Evolutionary conservation across 495 filamentous ascomycete genomes (phyloP).

Genomic region (Lasiosphaeria hispida): DNA sequence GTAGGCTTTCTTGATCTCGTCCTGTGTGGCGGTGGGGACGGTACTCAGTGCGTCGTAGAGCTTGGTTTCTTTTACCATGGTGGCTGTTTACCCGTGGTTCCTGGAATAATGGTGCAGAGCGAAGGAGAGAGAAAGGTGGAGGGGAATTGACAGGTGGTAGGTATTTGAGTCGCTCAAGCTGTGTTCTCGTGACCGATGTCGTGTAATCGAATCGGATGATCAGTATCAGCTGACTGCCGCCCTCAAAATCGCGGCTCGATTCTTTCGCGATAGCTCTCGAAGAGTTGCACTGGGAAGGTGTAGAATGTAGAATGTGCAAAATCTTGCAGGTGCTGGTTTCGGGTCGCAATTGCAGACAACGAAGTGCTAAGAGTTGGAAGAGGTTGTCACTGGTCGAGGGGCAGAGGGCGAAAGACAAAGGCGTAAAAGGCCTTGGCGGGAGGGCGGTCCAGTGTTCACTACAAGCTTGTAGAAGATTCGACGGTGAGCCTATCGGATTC

Average conservation of each 20-base stretch:
- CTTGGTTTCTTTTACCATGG: slow-evolving; percentile 84
- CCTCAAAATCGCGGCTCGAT: not conserved
- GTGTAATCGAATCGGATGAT: slow-evolving; percentile 9
- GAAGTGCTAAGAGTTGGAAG: not conserved
- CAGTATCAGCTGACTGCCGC: slow-evolving; percentile 1
- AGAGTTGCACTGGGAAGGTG: not conserved
- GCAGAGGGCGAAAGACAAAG: slow-evolving; percentile 12
- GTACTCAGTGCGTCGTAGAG: slow-evolving; percentile 76
- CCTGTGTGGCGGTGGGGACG: slow-evolving; percentile 75
- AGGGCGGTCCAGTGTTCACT: slow-evolving; percentile 11
- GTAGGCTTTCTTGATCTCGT: slow-evolving; percentile 98
- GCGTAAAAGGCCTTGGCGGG: slow-evolving; percentile 21
- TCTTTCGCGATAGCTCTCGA: slow-evolving; percentile 12
- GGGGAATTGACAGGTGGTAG: not conserved
- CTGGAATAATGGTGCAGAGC: not conserved
- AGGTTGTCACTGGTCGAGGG: not conserved
- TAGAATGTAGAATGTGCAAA: not conserved
- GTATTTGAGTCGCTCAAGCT: not conserved
- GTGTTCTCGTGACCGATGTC: not conserved
- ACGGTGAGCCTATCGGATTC: slow-evolving; percentile 30
- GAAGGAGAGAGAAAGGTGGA: not conserved
- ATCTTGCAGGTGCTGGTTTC: not conserved
- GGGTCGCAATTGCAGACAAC: slow-evolving; percentile 3
- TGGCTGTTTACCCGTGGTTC: slow-evolving; percentile 23
- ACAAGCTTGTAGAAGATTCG: slow-evolving; percentile 35